Evolutionary conservation across 345 rosid genomes (phyloP).

Genomic region (Eucalyptus tenuipes): DNA sequence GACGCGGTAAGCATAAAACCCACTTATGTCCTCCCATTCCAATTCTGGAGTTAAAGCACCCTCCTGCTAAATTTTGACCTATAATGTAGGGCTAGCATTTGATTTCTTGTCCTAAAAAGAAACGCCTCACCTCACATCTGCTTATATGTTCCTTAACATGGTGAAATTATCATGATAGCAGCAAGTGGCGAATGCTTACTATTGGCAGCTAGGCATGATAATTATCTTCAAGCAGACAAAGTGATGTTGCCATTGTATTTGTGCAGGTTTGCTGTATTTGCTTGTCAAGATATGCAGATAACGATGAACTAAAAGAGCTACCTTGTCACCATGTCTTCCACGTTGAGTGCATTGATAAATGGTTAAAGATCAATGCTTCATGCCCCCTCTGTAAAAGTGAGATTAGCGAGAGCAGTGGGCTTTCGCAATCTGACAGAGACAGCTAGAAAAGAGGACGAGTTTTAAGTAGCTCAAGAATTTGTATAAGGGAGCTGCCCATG

Average conservation of each 20-base stretch:
- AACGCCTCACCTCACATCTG: neutral
- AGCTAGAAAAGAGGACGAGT: neutral
- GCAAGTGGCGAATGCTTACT: neutral
- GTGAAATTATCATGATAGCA: neutral
- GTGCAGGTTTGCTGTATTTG: slow-evolving; percentile 73
- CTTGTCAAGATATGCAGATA: slow-evolving; percentile 47
- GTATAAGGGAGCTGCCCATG: neutral
- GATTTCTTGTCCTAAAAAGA: neutral
- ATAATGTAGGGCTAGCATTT: neutral
- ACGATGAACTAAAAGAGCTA: slow-evolving; percentile 54
- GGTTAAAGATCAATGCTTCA: slow-evolving; percentile 67
- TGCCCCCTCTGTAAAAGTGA: slow-evolving; percentile 71
- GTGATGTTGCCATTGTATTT: neutral
- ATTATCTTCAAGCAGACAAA: neutral
- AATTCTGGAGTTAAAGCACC: neutral
- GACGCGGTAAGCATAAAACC: slow-evolving; percentile 62
- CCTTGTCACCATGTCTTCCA: slow-evolving; percentile 64
- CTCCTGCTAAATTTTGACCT: neutral
- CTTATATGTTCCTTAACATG: neutral
- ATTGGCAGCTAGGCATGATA: neutral
- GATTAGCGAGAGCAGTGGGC: slow-evolving; percentile 28
- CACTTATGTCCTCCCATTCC: neutral
- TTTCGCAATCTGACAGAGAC: slow-evolving; percentile 6
- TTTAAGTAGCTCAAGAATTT: neutral
- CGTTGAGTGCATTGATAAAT: slow-evolving; percentile 62